Evolutionary conservation across 1,284 basidiomycete genomes (phyloP), one percentile per base, ranked within the genome.

Genomic region (Schizophyllum amplum): DNA sequence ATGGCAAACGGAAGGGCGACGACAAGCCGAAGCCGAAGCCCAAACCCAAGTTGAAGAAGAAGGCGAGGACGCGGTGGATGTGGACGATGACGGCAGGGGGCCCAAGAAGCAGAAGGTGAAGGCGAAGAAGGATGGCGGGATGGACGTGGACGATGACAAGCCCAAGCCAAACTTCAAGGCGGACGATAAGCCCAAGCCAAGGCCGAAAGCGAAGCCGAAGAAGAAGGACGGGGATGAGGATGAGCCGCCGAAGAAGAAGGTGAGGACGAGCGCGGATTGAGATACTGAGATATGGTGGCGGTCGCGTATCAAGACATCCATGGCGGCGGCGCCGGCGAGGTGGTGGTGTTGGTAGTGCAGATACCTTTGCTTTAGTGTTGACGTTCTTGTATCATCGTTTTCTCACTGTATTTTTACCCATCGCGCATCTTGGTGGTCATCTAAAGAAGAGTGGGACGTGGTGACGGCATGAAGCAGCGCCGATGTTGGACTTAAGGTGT

Each of bases 191-290:
- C 57, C 58, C 48, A 53, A 56, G 47, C 62, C 60, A 26, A 61
- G 63, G 61, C 69, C 77, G 0, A 79, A 77, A 61, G 69, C 79
- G 0, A 75, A 74, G 64, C 74, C 79, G 1, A 82, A 75, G 62
- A 69, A 75, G 1, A 80, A 77, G 64, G 66, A 71, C n/a, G 74
- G 69, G 22, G 73, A 71, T 5, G 76, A 78, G 42, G 80, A 78
- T 2, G 84, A 80, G 52, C 87, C 84, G 7, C 81, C 75, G 15
- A 86, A 85, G 72, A 90, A 90, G 74, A 90, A 90, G 70, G 68
- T 70, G 54, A 89, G 87, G 74, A 78, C 71, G 21, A 22, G 21
- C 5, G 55, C 42, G 24, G 59, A 60, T 0, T 59, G 27, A 42
- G 33, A n/a, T n/a, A n/a, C n/a, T n/a, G n/a, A n/a, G n/a, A n/a